A percentile compares a stretch with the other conserved stretches of the same genome.
Conservation (phyloP, 2,329 filamentous ascomycete species). For the Amauroascus niger region DNA sequence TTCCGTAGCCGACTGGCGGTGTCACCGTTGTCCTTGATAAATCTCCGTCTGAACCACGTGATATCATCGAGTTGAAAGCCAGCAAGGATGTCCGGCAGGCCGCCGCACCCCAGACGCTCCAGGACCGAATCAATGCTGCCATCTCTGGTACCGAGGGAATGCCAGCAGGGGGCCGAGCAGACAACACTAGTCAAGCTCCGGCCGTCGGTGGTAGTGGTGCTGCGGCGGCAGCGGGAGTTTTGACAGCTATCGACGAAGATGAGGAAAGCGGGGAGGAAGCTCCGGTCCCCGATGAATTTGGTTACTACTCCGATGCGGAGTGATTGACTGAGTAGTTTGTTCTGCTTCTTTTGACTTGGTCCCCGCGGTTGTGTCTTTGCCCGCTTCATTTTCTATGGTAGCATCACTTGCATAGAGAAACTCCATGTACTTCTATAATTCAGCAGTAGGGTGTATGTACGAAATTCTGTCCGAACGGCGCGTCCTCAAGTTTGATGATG, state of each 20-base stretch:
- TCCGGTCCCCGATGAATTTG: slow-evolving; percentile 39
- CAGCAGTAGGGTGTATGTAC: background rate
- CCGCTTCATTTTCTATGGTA: background rate
- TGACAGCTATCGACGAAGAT: slow-evolving; percentile 76
- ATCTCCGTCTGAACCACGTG: slow-evolving; percentile 65
- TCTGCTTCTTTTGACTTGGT: background rate
- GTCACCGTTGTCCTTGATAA: slow-evolving; percentile 86
- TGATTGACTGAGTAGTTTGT: background rate
- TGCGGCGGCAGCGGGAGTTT: slow-evolving; percentile 64
- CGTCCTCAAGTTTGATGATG: no score
- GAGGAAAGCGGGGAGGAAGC: slow-evolving; percentile 42
- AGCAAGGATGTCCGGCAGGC: slow-evolving; percentile 54
- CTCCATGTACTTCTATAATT: slow-evolving; percentile 6
- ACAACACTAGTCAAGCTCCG: slow-evolving; percentile 17
- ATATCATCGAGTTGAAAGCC: slow-evolving; percentile 80
- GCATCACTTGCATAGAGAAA: slow-evolving; percentile 8
- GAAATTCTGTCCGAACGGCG: background rate
- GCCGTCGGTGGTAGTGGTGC: slow-evolving; percentile 41
- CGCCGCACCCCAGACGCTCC: slow-evolving; percentile 32
- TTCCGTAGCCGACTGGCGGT: slow-evolving; percentile 70
- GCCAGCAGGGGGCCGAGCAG: background rate
- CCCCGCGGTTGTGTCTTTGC: background rate
- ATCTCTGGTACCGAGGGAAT: slow-evolving; percentile 25
- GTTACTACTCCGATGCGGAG: slow-evolving; percentile 38
- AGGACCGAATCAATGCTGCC: slow-evolving; percentile 36